phyloP scores from a whole-genome alignment of 768 basidiomycete genomes.

The Rhodosporidiobolus odoratus region DNA sequence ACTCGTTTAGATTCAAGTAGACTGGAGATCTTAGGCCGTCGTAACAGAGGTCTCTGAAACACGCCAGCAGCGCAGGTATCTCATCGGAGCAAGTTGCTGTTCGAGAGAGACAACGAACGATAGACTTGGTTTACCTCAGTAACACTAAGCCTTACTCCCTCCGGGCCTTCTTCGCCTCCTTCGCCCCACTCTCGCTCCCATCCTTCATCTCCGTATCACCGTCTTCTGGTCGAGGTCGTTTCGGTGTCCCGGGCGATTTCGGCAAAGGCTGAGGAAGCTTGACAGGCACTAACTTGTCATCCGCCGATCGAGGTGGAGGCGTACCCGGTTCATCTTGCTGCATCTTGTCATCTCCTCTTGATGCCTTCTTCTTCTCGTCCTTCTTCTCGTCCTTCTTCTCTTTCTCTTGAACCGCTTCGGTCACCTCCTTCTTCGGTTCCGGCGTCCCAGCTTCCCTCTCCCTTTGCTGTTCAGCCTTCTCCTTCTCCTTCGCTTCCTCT shows the following conservation, averaged over 20 bases:
- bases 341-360: neutral
- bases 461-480: neutral
- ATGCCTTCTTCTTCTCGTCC: neutral
- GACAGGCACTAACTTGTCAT: neutral
- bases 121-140: neutral
- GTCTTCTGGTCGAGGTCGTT: constrained; percentile 10
- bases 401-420: no score
- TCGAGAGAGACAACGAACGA: neutral
- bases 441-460: neutral
- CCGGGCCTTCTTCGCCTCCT: neutral
- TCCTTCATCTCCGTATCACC: constrained; percentile 12
- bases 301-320: no score
- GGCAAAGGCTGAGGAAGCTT: no score
- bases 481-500: neutral
- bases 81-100: no score
- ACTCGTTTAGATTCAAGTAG: neutral
- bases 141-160: neutral
- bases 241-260: constrained; percentile 23
- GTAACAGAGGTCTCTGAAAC: neutral
- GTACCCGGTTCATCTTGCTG: neutral
- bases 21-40: no score
- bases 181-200: neutral
- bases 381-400: neutral
- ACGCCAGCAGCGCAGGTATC: no score
- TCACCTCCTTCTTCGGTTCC: neutral